A percentile compares a stretch with the other conserved stretches of the same genome.
Conservation (phyloP, 208 protist species). For the Porcisia deanei region DNA sequence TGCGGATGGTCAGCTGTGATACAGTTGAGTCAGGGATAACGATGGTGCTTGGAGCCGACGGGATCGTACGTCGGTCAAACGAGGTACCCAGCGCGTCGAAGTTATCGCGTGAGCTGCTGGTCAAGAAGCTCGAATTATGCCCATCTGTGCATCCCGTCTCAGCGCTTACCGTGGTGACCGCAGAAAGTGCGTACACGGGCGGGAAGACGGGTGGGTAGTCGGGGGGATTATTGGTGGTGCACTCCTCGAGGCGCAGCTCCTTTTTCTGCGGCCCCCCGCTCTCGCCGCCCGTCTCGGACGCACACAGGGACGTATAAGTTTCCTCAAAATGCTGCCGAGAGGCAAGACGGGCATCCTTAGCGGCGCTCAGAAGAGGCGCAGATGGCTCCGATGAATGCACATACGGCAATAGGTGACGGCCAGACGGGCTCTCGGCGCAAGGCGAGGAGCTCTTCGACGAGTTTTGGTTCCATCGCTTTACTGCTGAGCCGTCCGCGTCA, state of each 20-base stretch:
- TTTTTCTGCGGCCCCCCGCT: conserved; percentile 22
- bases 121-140: conserved; percentile 28
- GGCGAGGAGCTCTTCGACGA: conserved; percentile 15
- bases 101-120: conserved; percentile 24
- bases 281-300: conserved; percentile 6
- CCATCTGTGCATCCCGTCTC: conserved; percentile 24
- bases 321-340: conserved; percentile 25
- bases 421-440: not conserved
- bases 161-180: conserved; percentile 15
- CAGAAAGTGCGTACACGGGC: conserved; percentile 9
- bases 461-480: not conserved
- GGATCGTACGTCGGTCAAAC: not conserved
- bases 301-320: conserved; percentile 7
- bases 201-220: conserved; percentile 9
- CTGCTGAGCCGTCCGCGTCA: not conserved
- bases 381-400: not conserved
- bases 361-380: conserved; percentile 11
- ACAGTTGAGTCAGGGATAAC: not conserved
- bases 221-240: not conserved
- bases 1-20: not conserved
- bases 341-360: conserved; percentile 28
- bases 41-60: not conserved
- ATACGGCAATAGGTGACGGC: not conserved
- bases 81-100: not conserved
- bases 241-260: conserved; percentile 26